Evolutionary conservation across 306 rosid genomes (phyloP), one percentile per base, ranked within the genome.

Genomic region (Medicago ruthenica): DNA sequence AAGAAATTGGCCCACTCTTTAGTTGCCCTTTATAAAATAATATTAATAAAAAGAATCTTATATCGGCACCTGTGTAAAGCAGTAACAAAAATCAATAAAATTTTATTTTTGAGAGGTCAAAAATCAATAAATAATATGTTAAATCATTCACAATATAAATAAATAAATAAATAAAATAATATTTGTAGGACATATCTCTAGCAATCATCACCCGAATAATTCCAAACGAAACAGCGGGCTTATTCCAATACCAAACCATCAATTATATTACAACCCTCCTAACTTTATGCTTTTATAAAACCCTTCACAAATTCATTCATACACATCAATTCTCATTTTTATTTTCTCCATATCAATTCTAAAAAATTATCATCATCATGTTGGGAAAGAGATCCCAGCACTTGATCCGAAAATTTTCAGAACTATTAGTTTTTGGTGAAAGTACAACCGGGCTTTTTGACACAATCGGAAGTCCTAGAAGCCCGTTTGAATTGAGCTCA

Each of bases 141-240:
- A 7, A 50, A 48, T 37, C 15, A 75, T 17, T 45, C 13, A 59
- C 2, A 53, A 42, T 31, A 70, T 6, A 36, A 48, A 14, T 4
- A 42, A 54, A 54, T 8, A 57, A 21, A 36, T 16, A 66, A 41
- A 66, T 10, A 9, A 42, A 73, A 65, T 68, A 63, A n/a, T 14
- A 74, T 5, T 70, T 69, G 76, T 65, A 72, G 78, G 79, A 63
- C 20, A 77, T 73, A 67, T 82, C 48, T 67, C 57, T 62, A 59
- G 74, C 81, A 89, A 87, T 86, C 75, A 85, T 80, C 82, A 76
- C 75, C 82, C 87, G 60, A 63, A 84, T 69, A 87, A 71, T 84
- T 89, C 86, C 89, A 89, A 85, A 77, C 67, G 77, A 81, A 89
- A 88, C 93, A 88, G 79, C 76, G 91, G 96, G 91, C 93, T 73